Percentiles rank a stretch among this genome's conserved stretches.
Evolutionary conservation across 257 asterid species (phyloP).

Genomic region (Nicotiana undulata): DNA sequence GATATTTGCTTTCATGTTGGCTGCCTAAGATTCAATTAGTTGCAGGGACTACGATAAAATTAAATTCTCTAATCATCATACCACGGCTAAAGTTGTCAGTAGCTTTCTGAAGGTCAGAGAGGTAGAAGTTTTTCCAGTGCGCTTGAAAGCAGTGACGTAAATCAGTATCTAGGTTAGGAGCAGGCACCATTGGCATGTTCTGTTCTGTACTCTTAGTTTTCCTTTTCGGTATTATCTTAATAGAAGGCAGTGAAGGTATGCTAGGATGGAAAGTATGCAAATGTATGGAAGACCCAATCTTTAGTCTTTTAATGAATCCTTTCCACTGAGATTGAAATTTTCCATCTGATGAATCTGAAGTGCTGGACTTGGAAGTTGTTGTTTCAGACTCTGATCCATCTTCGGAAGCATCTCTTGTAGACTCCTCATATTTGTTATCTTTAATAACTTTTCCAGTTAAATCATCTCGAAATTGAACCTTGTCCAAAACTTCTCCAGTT

Average conservation of each 20-base stretch:
- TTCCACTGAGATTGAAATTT: conserved; percentile 9
- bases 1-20: background rate
- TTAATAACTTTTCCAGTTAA: background rate
- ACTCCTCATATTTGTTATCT: background rate
- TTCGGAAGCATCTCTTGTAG: background rate
- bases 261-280: conserved; percentile 12
- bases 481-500: background rate
- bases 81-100: conserved; percentile 11
- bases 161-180: conserved; percentile 3
- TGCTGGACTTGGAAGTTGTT: conserved; percentile 1
- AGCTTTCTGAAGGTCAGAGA: conserved; percentile 8
- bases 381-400: background rate
- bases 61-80: background rate
- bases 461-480: background rate
- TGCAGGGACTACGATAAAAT: background rate
- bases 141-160: conserved; percentile 9
- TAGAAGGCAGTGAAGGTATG: conserved; percentile 8
- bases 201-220: conserved; percentile 3
- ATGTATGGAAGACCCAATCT: background rate
- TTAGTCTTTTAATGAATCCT: conserved; percentile 11
- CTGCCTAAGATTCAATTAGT: background rate
- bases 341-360: conserved; percentile 6
- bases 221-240: conserved; percentile 5
- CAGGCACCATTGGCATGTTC: background rate
- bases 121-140: conserved; percentile 7